These are phyloP conservation scores for Phytophthora hibernalis DNA, from an alignment of 352 stramenopile species.

Conservation along the genomic window DNA sequence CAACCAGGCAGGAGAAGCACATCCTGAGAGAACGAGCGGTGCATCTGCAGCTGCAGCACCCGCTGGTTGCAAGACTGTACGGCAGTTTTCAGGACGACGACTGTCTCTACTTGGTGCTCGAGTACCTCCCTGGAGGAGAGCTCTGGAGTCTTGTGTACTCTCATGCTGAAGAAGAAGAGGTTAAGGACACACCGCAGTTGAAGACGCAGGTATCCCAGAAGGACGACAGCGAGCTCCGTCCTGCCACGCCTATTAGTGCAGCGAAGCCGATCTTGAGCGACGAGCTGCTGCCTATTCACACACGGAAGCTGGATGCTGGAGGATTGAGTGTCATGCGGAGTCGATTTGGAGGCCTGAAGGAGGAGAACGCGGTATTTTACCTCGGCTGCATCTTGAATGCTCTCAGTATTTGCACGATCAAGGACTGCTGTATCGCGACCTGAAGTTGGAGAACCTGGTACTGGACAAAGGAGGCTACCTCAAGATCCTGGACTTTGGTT, in stretches of 20 bases:
- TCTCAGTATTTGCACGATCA: conserved; percentile 78
- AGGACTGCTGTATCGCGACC: conserved; percentile 84
- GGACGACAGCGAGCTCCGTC: conserved; percentile 27
- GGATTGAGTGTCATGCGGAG: conserved; percentile 43
- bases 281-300: conserved; percentile 7
- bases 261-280: background rate
- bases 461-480: conserved; percentile 90
- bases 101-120: conserved; percentile 83
- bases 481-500: conserved; percentile 84
- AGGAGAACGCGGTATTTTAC: conserved; percentile 89
- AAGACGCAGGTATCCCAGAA: conserved; percentile 17
- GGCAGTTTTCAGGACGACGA: conserved; percentile 87
- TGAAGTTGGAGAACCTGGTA: conserved; percentile 93
- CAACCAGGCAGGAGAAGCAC: conserved; percentile 79
- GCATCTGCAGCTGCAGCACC: conserved; percentile 69
- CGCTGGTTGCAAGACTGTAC: conserved; percentile 74
- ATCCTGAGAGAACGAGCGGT: conserved; percentile 78
- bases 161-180: conserved; percentile 28
- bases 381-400: conserved; percentile 87
- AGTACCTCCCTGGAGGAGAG: conserved; percentile 82
- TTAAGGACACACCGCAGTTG: conserved; percentile 3
- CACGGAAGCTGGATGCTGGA: conserved; percentile 16
- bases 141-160: conserved; percentile 81
- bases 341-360: conserved; percentile 52
- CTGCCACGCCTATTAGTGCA: conserved; percentile 15